Conservation (phyloP, 2,329 filamentous ascomycete species). For the Fusarium sp. region DNA sequence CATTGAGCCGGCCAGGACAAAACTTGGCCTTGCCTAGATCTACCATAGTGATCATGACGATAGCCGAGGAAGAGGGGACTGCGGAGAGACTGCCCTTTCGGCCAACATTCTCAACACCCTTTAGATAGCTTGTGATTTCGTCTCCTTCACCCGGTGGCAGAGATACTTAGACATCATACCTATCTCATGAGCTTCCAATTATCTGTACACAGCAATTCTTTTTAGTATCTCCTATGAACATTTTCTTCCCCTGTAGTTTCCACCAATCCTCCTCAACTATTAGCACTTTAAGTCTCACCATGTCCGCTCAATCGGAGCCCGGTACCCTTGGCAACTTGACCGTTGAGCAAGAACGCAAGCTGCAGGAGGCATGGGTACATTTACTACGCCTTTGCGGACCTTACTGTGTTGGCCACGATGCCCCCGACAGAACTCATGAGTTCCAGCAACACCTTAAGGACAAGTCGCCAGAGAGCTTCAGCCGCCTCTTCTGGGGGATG, state of each 20-base stretch:
- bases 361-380: constrained; percentile 34
- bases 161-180: neutral
- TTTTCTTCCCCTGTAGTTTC: neutral
- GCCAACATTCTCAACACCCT: neutral
- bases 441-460: constrained; percentile 8
- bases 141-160: neutral
- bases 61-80: neutral
- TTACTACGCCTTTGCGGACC: constrained; percentile 24
- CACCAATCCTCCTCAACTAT: constrained; percentile 1
- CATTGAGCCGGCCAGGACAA: neutral
- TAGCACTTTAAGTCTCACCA: constrained; percentile 19
- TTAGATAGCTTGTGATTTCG: neutral
- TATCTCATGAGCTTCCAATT: neutral
- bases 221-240: constrained; percentile 2
- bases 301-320: constrained; percentile 20
- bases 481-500: constrained; percentile 16
- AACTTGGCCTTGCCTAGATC: neutral
- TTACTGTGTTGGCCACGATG: neutral
- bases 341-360: constrained; percentile 16
- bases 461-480: constrained; percentile 27
- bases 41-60: neutral
- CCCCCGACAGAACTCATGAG: neutral
- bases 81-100: neutral
- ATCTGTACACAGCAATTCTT: neutral
- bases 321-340: constrained; percentile 33